Evolutionary conservation across 768 basidiomycete species (phyloP), one percentile per base, ranked within the genome.

Genomic region (Auriscalpium orientale): DNA sequence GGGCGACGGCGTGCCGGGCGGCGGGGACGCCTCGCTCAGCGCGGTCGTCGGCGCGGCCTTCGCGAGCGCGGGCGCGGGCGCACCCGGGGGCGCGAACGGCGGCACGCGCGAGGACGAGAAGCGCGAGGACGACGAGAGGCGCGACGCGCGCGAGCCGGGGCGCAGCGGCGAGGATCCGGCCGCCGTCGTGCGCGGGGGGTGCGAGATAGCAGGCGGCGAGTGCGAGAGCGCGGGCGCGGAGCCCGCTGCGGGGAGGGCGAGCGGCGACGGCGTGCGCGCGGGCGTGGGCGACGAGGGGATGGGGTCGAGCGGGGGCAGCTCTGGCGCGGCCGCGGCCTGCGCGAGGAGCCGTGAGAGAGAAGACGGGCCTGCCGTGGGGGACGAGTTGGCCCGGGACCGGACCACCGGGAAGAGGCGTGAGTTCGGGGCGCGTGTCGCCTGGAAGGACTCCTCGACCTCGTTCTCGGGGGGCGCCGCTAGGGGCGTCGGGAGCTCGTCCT

Each of bases 291-390:
- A 60, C 46, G 51, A 47, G 55, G 61, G 56, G 20, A 57, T 51
- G 10, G 63, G 55, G 18, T 68, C 70, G 1, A 68, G 55, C 12
- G 43, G 44, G 8, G 21, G 66, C 57, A 21, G 62, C 62, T 62
- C 84, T 80, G 21, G 36, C 3, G 74, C 66, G 18, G 76, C 28
- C 13, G 58, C 70, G 4, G 89, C 90, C 63, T 91, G 89, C 0
- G 89, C 89, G 21, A 91, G 74, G 4, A 92, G 72, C 28, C 87
- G 81, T 13, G 89, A 91, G 57, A 92, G 74, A 3, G 89, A 90
- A 7, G 89, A 91, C 1, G 85, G 88, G 11, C 88, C 85, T 5
- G 82, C 84, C 12, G 77, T 74, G 6, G 85, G 84, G 8, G 85
- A 83, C 13, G 86, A 85, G 60, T 80, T 84, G 18, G 85, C 73